A percentile compares a stretch with the other conserved stretches of the same genome.
These are phyloP conservation scores for Aspergillus neotritici DNA, from an alignment of 2,329 filamentous ascomycete genomes.

Conservation along the genomic window DNA sequence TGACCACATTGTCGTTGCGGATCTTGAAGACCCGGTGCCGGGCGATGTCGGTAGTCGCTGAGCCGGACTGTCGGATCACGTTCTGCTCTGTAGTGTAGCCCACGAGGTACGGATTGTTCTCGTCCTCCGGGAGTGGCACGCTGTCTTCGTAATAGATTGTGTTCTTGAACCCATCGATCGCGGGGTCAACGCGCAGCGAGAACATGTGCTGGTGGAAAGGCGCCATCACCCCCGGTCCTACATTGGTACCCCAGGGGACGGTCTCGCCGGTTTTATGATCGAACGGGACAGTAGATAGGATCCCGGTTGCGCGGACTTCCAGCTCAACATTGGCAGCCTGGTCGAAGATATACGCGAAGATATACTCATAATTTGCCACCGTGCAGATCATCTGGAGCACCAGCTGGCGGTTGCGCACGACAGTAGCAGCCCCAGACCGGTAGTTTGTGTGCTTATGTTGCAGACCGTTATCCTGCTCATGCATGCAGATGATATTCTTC, in stretches of 20 bases:
- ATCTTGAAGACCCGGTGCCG: conserved; percentile 55
- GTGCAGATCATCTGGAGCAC: conserved; percentile 67
- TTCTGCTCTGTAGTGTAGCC: conserved; percentile 49
- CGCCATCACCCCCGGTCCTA: conserved; percentile 64
- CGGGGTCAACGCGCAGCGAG: conserved; percentile 59
- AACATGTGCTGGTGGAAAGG: conserved; percentile 74
- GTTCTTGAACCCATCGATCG: conserved; percentile 53
- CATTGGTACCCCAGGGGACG: conserved; percentile 62
- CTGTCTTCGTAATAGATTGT: conserved; percentile 54
- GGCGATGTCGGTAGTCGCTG: conserved; percentile 45
- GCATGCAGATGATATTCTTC: conserved; percentile 64
- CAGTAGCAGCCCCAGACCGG: conserved; percentile 57
- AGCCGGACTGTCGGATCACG: conserved; percentile 42
- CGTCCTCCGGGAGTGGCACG: conserved; percentile 54
- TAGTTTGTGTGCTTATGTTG: conserved; percentile 70
- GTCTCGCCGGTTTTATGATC: conserved; percentile 54
- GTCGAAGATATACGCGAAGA: conserved; percentile 66
- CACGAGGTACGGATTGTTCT: conserved; percentile 46
- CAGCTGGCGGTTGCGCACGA: conserved; percentile 59
- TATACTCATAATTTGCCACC: conserved; percentile 68
- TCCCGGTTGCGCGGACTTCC: conserved; percentile 64
- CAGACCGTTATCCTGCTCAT: conserved; percentile 65
- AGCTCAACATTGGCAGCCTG: conserved; percentile 63
- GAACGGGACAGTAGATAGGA: conserved; percentile 62
- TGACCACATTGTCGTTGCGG: conserved; percentile 47